A percentile compares a stretch with the other conserved stretches of the same genome.
phyloP scores from a whole-genome alignment of 2,329 filamentous ascomycete genomes.

The Colletotrichum camelliae region DNA sequence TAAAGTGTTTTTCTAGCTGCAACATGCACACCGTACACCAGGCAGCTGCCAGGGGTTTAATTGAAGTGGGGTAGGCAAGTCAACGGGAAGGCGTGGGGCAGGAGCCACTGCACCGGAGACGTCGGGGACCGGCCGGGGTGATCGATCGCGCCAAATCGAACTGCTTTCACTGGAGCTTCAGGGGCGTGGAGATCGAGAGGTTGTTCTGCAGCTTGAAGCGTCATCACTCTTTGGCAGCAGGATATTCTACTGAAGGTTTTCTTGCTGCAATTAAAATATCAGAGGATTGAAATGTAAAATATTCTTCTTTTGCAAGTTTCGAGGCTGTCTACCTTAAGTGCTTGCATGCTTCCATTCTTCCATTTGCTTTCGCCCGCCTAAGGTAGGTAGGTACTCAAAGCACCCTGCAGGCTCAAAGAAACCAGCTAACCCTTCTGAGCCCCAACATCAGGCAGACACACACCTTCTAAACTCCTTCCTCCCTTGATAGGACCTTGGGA shows the following conservation, averaged over 20 bases:
- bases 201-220: neutral
- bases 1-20: neutral
- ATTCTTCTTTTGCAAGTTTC: neutral
- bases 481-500: neutral
- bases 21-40: neutral
- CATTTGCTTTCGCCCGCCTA: neutral
- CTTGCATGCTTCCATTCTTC: neutral
- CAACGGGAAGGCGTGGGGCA: conserved; percentile 12
- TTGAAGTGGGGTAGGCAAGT: conserved; percentile 3
- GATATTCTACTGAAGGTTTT: neutral
- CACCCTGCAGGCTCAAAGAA: neutral
- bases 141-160: conserved; percentile 13
- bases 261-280: neutral
- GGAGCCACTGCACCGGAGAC: conserved; percentile 12
- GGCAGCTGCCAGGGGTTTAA: conserved; percentile 16
- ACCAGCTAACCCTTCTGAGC: neutral
- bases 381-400: neutral
- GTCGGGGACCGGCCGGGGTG: neutral
- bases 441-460: neutral
- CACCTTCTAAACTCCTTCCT: neutral
- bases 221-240: neutral
- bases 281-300: neutral
- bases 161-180: neutral
- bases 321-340: neutral
- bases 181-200: neutral